Percentiles rank a stretch among this genome's conserved stretches.
phyloP scores from a whole-genome alignment of 179 eudicot genomes.

The Camellia oleifera region DNA sequence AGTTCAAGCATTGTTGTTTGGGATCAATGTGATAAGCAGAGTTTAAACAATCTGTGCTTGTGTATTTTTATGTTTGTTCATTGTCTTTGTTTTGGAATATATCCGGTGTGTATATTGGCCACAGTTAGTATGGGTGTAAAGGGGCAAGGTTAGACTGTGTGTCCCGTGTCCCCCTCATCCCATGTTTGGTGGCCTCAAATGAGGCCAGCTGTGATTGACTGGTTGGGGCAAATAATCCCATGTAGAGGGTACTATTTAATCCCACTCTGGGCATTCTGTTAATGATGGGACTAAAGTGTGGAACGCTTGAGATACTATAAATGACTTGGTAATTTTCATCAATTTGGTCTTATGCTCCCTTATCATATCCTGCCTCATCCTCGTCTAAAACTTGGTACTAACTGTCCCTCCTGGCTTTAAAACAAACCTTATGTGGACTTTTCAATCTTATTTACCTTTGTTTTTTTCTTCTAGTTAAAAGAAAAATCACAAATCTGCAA shows the following conservation, averaged over 20 bases:
- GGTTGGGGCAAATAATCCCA: no score
- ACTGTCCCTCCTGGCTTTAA: neutral
- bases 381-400: neutral
- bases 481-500: neutral
- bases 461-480: neutral
- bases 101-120: no score
- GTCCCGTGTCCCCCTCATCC: no score
- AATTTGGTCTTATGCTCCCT: neutral
- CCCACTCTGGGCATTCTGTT: no score
- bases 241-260: no score
- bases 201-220: no score
- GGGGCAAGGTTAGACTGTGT: no score
- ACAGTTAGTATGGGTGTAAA: no score
- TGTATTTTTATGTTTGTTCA: neutral
- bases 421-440: neutral
- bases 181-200: no score
- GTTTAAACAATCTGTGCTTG: neutral
- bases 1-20: neutral
- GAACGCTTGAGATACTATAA: no score
- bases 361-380: no score
- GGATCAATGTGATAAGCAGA: neutral
- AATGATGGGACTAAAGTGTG: no score
- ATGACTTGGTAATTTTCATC: neutral
- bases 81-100: neutral
- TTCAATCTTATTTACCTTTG: neutral